Conservation (phyloP, 495 filamentous ascomycete genomes). For the Neurospora cerealis region DNA sequence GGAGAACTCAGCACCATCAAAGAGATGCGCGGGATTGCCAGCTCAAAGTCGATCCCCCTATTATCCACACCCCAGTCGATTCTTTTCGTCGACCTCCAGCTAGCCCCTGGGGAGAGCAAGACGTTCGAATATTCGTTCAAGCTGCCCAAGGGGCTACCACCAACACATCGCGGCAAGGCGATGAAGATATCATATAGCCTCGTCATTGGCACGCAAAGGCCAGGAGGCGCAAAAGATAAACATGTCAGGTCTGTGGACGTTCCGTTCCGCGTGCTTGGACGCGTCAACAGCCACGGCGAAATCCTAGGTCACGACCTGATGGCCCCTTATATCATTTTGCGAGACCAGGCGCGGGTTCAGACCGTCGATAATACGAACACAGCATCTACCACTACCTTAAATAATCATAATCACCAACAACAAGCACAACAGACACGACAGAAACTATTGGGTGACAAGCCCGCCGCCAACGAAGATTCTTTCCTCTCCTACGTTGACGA, state of each 20-base stretch:
- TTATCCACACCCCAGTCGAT: slow-evolving; percentile 95
- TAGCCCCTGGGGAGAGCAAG: slow-evolving; percentile 82
- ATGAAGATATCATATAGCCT: slow-evolving; percentile 91
- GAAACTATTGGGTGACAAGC: slow-evolving; percentile 1
- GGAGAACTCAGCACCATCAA: slow-evolving; percentile 84
- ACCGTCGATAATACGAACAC: slow-evolving; percentile 29
- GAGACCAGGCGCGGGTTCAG: slow-evolving; percentile 65
- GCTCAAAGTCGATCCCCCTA: slow-evolving; percentile 73
- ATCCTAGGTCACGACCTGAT: slow-evolving; percentile 75
- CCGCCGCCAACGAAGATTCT: slow-evolving; percentile 39
- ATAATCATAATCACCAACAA: slow-evolving; percentile 2
- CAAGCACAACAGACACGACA: slow-evolving; percentile 4
- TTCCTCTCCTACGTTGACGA: slow-evolving; percentile 74
- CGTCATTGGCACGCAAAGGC: slow-evolving; percentile 83
- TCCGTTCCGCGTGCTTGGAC: slow-evolving; percentile 88
- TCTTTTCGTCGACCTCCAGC: slow-evolving; percentile 83
- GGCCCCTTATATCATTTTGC: slow-evolving; percentile 82
- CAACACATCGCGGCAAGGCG: slow-evolving; percentile 82
- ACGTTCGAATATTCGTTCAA: slow-evolving; percentile 79
- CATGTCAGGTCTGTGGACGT: slow-evolving; percentile 87
- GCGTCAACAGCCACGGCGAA: slow-evolving; percentile 62
- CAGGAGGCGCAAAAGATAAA: slow-evolving; percentile 63
- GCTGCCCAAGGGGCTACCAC: slow-evolving; percentile 77
- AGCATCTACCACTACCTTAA: neutral
- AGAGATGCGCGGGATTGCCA: slow-evolving; percentile 79